Evolutionary conservation across 73 alveolate species (phyloP).

Genomic region (Stentor coeruleus): DNA sequence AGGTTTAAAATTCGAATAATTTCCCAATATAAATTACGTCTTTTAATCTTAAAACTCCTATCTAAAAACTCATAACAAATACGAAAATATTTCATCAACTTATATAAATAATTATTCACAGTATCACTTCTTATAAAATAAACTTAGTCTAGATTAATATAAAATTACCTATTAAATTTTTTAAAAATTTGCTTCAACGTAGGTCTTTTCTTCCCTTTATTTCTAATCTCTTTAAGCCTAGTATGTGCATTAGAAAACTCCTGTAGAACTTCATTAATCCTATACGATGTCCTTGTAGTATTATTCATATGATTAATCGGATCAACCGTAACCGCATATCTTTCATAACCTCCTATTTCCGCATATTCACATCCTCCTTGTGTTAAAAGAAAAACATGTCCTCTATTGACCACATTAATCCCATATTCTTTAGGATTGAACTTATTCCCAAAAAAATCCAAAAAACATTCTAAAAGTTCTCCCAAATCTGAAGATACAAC

Average conservation of each 20-base stretch:
- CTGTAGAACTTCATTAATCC: constrained; percentile 1
- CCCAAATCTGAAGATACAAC: constrained; percentile 19
- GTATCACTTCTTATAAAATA: no score
- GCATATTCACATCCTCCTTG: constrained; percentile 34
- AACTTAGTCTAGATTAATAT: no score
- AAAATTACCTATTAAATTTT: no score
- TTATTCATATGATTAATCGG: constrained; percentile 46
- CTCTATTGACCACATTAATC: constrained; percentile 29
- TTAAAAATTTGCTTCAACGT: no score
- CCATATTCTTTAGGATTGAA: constrained; percentile 38
- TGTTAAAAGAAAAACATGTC: no score
- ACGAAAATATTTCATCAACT: no score
- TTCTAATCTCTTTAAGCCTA: constrained; percentile 4
- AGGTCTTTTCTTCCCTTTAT: no score
- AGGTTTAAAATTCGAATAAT: no score
- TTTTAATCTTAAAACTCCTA: no score
- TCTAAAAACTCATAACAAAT: no score
- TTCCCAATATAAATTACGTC: no score
- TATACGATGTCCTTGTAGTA: constrained; percentile 42
- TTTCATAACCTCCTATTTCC: constrained; percentile 17
- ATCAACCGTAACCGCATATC: constrained; percentile 39
- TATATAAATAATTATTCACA: no score
- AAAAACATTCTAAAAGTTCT: constrained; percentile 41
- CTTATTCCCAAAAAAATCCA: constrained; percentile 48
- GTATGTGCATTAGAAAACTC: not conserved